Conservation (phyloP, 352 stramenopile species). For the Phytophthora sp. region DNA sequence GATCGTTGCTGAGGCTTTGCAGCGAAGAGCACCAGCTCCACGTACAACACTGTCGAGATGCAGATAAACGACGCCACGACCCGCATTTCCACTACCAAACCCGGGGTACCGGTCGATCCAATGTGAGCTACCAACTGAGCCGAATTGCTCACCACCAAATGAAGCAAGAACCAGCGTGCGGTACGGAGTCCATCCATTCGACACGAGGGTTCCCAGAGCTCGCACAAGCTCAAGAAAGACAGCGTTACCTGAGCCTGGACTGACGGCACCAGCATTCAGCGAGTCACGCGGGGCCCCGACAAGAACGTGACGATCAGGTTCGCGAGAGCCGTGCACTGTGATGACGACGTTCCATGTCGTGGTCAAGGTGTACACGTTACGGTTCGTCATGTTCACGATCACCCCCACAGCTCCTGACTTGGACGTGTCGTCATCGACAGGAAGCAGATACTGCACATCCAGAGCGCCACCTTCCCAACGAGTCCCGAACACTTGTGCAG, state of each 20-base stretch:
- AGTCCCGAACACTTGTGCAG: conserved; percentile 50
- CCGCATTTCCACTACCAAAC: conserved; percentile 50
- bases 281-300: conserved; percentile 73
- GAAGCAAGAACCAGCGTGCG: conserved; percentile 79
- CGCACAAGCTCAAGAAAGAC: conserved; percentile 80
- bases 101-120: conserved; percentile 83
- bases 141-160: conserved; percentile 83
- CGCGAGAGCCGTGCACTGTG: conserved; percentile 67
- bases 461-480: conserved; percentile 44
- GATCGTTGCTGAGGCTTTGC: conserved; percentile 72
- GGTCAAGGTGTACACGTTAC: conserved; percentile 73
- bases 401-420: conserved; percentile 29
- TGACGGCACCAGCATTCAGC: conserved; percentile 65
- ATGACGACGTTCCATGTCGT: conserved; percentile 86
- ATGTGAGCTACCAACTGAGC: conserved; percentile 77
- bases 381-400: conserved; percentile 55
- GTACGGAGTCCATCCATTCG: conserved; percentile 78
- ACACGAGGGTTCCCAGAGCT: conserved; percentile 61
- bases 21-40: conserved; percentile 64
- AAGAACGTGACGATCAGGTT: conserved; percentile 82
- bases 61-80: conserved; percentile 75
- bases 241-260: conserved; percentile 74
- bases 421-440: conserved; percentile 32
- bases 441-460: conserved; percentile 35
- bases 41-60: conserved; percentile 79